Percentiles rank a stretch among this genome's conserved stretches.
phyloP scores from a whole-genome alignment of 2,329 filamentous ascomycete genomes.

The Colletotrichum sojae region DNA sequence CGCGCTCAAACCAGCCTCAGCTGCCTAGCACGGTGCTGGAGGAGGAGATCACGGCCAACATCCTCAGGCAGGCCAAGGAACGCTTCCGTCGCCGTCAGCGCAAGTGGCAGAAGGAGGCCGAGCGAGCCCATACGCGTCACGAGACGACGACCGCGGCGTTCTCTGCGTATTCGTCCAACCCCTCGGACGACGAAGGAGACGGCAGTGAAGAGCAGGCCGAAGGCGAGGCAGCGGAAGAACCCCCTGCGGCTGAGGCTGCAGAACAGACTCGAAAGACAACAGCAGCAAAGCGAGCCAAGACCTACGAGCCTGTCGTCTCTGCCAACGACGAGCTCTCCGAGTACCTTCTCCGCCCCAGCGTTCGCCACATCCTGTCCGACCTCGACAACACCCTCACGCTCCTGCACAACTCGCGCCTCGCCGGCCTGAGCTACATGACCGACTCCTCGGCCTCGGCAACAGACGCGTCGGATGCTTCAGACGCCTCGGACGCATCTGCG shows the following conservation, averaged over 20 bases:
- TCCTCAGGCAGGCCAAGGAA: slow-evolving; percentile 78
- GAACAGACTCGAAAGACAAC: background rate
- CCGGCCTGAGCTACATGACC: slow-evolving; percentile 60
- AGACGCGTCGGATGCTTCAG: slow-evolving; percentile 53
- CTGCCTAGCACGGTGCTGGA: slow-evolving; percentile 75
- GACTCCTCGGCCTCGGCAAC: slow-evolving; percentile 54
- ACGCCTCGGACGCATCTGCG: slow-evolving; percentile 42
- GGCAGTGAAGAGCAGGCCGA: background rate
- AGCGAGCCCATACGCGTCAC: background rate
- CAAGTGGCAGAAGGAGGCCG: slow-evolving; percentile 16
- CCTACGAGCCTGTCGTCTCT: slow-evolving; percentile 68
- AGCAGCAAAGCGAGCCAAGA: slow-evolving; percentile 35
- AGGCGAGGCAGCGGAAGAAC: background rate
- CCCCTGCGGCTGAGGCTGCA: background rate
- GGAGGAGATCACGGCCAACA: slow-evolving; percentile 77
- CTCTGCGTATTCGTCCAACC: background rate
- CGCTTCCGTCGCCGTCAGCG: slow-evolving; percentile 64
- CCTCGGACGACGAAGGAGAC: slow-evolving; percentile 9
- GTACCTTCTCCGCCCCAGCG: slow-evolving; percentile 75
- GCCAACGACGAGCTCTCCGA: slow-evolving; percentile 80
- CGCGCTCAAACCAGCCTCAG: slow-evolving; percentile 58
- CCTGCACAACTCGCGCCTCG: slow-evolving; percentile 77
- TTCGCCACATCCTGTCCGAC: slow-evolving; percentile 78
- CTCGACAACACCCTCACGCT: slow-evolving; percentile 79
- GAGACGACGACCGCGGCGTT: slow-evolving; percentile 2